Evolutionary conservation across 1,139 yeast species (phyloP).

Genomic region (Kodamaea anthophila): DNA sequence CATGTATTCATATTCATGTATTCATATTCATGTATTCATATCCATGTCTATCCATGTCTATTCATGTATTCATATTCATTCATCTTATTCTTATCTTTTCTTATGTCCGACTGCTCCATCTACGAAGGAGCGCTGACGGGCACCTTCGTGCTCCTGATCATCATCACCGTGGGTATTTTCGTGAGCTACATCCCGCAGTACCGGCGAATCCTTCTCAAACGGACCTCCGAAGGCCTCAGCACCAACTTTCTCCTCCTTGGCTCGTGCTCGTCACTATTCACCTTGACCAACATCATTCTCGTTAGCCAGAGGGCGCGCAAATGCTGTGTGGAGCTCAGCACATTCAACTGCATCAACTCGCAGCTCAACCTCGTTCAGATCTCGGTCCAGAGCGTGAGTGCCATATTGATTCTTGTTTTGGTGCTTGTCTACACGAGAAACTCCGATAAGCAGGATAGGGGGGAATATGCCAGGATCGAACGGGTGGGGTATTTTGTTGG

Average conservation of each 20-base stretch:
- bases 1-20: too few species aligned
- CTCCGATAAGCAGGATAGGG: constrained; percentile 41
- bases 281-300: constrained; percentile 61
- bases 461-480: constrained; percentile 39
- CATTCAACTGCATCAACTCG: constrained; percentile 63
- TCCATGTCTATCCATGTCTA: too few species aligned
- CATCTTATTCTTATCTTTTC: too few species aligned
- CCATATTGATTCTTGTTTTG: constrained; percentile 51
- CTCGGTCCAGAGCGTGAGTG: constrained; percentile 60
- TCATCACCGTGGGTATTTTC: constrained; percentile 62
- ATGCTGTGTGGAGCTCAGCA: constrained; percentile 45
- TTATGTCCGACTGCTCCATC: constrained; percentile 24
- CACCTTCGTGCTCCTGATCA: constrained; percentile 45
- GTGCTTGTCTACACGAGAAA: constrained; percentile 44
- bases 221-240: constrained; percentile 74
- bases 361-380: constrained; percentile 69
- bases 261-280: constrained; percentile 63
- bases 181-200: constrained; percentile 79
- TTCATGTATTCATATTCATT: too few species aligned
- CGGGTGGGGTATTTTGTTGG: constrained; percentile 36
- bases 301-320: constrained; percentile 50
- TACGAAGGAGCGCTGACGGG: constrained; percentile 41
- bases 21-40: too few species aligned
- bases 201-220: constrained; percentile 48
- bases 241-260: constrained; percentile 70